Evolutionary conservation across 1,284 basidiomycete species (phyloP).

Genomic region (Thecaphora thlaspeos): DNA sequence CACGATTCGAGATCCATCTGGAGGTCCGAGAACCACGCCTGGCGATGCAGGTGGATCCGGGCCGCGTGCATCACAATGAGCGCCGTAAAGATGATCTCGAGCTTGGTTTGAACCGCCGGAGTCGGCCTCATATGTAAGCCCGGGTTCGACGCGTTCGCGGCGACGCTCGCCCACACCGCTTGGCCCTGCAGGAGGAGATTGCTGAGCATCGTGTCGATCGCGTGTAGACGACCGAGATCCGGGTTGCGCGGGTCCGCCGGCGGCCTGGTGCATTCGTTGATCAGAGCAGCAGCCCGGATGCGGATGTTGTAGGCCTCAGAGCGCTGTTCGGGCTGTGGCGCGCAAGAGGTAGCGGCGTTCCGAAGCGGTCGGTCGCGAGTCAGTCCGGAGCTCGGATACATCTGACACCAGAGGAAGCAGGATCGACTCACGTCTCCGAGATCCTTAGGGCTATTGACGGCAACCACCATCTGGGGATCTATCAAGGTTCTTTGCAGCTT

Average conservation of each 20-base stretch:
- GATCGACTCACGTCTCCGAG: slow-evolving; percentile 3
- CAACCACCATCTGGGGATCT: slow-evolving; percentile 2
- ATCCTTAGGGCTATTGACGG: slow-evolving; percentile 8
- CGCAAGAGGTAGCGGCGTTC: too few species aligned
- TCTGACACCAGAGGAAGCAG: too few species aligned
- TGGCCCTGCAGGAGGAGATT: slow-evolving; percentile 7
- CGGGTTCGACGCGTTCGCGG: neutral
- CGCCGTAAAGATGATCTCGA: slow-evolving; percentile 11
- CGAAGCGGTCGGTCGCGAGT: too few species aligned
- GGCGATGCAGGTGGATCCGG: slow-evolving; percentile 13
- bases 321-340: too few species aligned
- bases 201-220: slow-evolving; percentile 16
- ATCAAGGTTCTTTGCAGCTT: slow-evolving; percentile 2
- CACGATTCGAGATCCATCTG: slow-evolving; percentile 15
- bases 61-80: slow-evolving; percentile 8
- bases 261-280: slow-evolving; percentile 9
- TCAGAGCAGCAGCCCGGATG: slow-evolving; percentile 8
- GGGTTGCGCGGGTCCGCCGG: slow-evolving; percentile 6
- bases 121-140: neutral
- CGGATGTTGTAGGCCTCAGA: slow-evolving; percentile 11
- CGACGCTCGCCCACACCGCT: neutral
- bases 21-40: slow-evolving; percentile 12
- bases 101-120: neutral
- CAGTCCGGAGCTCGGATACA: too few species aligned
- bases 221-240: slow-evolving; percentile 4